Evolutionary conservation across 2,329 filamentous ascomycete species (phyloP).

Genomic region (Phaeosphaeria sp.): DNA sequence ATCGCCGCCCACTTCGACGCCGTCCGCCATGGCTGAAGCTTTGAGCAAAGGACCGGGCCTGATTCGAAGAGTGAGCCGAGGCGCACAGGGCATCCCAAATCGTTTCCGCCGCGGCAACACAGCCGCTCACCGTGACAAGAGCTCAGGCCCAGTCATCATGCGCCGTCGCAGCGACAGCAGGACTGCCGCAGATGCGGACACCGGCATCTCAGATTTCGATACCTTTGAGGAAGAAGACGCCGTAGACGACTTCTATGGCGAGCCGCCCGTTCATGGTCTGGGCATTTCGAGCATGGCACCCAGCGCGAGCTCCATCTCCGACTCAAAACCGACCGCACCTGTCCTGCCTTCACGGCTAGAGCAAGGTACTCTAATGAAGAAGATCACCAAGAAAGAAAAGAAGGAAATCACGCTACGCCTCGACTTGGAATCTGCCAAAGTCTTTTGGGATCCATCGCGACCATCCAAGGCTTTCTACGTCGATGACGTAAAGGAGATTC

Average conservation of each 20-base stretch:
- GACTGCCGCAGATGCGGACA: slow-evolving; percentile 62
- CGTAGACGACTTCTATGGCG: slow-evolving; percentile 53
- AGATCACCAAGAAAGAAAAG: slow-evolving; percentile 83
- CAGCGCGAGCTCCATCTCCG: slow-evolving; percentile 47
- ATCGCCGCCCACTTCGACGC: slow-evolving; percentile 47
- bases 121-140: slow-evolving; percentile 78
- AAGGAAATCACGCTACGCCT: slow-evolving; percentile 77
- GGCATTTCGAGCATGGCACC: slow-evolving; percentile 46
- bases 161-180: slow-evolving; percentile 90
- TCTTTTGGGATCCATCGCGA: slow-evolving; percentile 82
- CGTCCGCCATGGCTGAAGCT: slow-evolving; percentile 69
- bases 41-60: slow-evolving; percentile 68
- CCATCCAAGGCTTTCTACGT: slow-evolving; percentile 88
- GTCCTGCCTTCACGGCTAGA: slow-evolving; percentile 79
- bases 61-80: slow-evolving; percentile 84
- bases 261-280: slow-evolving; percentile 46
- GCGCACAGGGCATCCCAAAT: slow-evolving; percentile 72
- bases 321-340: slow-evolving; percentile 63
- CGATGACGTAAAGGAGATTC: slow-evolving; percentile 92
- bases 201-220: slow-evolving; percentile 58
- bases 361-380: slow-evolving; percentile 77
- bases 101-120: slow-evolving; percentile 80
- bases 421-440: slow-evolving; percentile 82
- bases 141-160: slow-evolving; percentile 86
- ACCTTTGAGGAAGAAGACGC: slow-evolving; percentile 59